Conservation (phyloP, 805 yeast genomes). For the Priceomyces fermenticarens region DNA sequence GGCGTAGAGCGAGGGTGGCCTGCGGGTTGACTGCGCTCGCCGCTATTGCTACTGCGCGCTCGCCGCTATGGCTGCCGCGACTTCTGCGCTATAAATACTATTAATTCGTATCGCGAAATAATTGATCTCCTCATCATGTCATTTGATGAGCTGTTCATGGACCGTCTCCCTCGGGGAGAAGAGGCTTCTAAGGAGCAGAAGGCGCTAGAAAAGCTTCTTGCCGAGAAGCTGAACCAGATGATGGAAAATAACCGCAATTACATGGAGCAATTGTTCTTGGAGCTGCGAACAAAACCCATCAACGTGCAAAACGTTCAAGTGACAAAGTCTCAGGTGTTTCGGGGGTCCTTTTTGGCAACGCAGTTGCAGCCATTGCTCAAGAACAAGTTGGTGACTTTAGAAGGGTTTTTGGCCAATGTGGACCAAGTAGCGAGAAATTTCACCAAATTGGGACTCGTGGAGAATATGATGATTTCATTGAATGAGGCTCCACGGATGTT, state of each 20-base stretch:
- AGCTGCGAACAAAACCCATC: conserved; percentile 39
- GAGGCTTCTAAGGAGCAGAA: conserved; percentile 19
- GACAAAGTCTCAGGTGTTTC: conserved; percentile 44
- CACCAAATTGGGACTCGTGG: conserved; percentile 39
- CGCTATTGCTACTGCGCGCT: too few species aligned
- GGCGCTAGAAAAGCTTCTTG: conserved; percentile 21
- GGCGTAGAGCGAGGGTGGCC: too few species aligned
- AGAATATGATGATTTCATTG: conserved; percentile 35
- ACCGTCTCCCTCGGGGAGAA: conserved; percentile 19
- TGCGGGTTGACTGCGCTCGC: too few species aligned
- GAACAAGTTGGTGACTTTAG: conserved; percentile 36
- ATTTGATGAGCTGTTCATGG: conserved; percentile 33
- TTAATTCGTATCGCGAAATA: too few species aligned
- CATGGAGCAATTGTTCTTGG: conserved; percentile 30
- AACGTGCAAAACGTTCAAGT: conserved; percentile 44
- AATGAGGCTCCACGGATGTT: conserved; percentile 20
- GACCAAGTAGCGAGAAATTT: conserved; percentile 46
- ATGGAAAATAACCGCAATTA: conserved; percentile 29
- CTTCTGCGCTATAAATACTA: too few species aligned
- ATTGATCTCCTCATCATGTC: too few species aligned
- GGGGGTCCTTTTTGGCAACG: conserved; percentile 42
- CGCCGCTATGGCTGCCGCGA: too few species aligned
- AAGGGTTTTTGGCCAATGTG: conserved; percentile 35
- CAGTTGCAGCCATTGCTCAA: conserved; percentile 48
- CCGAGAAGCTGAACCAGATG: conserved; percentile 29